Evolutionary conservation across 176 grass and related monocot species (phyloP), one percentile per base, ranked within the genome.

Genomic region (Carex parvula): DNA sequence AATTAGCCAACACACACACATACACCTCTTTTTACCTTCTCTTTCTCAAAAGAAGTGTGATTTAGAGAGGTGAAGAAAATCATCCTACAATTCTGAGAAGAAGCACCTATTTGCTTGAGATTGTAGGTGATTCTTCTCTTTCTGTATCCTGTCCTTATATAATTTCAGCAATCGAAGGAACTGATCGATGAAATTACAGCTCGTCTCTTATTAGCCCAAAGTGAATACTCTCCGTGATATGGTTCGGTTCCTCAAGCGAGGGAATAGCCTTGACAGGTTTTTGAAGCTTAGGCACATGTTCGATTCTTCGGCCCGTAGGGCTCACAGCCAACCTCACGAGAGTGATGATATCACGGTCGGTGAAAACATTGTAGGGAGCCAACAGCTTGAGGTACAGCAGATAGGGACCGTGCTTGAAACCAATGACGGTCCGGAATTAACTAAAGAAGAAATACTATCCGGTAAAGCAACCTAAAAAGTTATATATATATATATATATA

Each of bases 161-260:
- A 11, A 50, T 12, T 62, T 64, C 79, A 18, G 18, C 24, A 14
- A 64, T 83, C 30, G 16, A 50, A 17, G 60, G 21, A 6, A 4
- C 81, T 32, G 3, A 6, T 39, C 37, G 37, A 78, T 78, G 73
- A 78, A 52, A 57, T n/a, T 18, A 57, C 6, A 1, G 3, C 73
- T 33, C 1, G 7, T 57, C 50, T 57, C 52, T 57, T 57, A 66
- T 69, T 66, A 52, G 18, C 15, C 44, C 58, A 83, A 83, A 52
- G 61, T 83, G 81, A 83, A 68, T 63, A 17, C 41, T 29, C 2
- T 83, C 69, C 71, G 42, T 86, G 84, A 79, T 21, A 86, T 86
- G 84, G 84, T 86, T 71, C 84, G 84, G 42, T 81, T 86, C 60
- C 76, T 86, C 46, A 80, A 81, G 61, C 68, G 84, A 81, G 84